Conservation (phyloP, 176 grass and related monocot species). For the Bolboschoenus planiculmis region DNA sequence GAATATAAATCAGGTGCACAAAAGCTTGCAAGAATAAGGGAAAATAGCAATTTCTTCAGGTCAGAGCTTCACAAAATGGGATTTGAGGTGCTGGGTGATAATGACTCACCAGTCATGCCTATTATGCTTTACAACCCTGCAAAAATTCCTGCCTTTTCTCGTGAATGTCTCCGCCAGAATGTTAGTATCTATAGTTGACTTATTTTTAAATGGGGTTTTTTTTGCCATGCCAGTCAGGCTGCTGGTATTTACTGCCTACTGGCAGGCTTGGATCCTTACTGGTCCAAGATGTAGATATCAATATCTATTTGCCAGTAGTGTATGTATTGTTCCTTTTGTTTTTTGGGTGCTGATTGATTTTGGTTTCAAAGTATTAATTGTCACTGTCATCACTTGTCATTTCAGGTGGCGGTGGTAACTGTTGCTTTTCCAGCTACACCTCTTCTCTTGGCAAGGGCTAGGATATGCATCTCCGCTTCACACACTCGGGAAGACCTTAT, state of each 20-base stretch:
- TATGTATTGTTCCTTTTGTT: background rate
- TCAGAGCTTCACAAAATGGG: conserved; percentile 90
- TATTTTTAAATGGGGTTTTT: background rate
- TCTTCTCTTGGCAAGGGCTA: conserved; percentile 66
- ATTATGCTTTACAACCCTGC: conserved; percentile 87
- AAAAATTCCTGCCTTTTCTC: conserved; percentile 82
- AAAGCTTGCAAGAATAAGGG: conserved; percentile 74
- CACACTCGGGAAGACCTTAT: conserved; percentile 70
- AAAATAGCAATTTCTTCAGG: conserved; percentile 91
- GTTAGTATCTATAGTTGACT: conserved; percentile 35
- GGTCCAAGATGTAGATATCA: background rate
- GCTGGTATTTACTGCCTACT: background rate
- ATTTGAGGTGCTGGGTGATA: conserved; percentile 85
- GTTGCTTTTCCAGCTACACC: conserved; percentile 80
- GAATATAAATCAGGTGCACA: conserved; percentile 48
- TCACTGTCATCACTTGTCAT: background rate
- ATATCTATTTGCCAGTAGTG: background rate
- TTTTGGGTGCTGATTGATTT: background rate
- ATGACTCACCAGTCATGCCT: conserved; percentile 83
- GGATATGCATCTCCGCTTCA: conserved; percentile 78
- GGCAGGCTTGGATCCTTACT: background rate
- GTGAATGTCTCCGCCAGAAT: conserved; percentile 71
- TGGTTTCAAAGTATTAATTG: background rate
- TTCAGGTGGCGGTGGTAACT: conserved; percentile 68
- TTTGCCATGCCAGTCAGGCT: background rate